phyloP scores from a whole-genome alignment of 306 rosid species.

The Betula pendula region DNA sequence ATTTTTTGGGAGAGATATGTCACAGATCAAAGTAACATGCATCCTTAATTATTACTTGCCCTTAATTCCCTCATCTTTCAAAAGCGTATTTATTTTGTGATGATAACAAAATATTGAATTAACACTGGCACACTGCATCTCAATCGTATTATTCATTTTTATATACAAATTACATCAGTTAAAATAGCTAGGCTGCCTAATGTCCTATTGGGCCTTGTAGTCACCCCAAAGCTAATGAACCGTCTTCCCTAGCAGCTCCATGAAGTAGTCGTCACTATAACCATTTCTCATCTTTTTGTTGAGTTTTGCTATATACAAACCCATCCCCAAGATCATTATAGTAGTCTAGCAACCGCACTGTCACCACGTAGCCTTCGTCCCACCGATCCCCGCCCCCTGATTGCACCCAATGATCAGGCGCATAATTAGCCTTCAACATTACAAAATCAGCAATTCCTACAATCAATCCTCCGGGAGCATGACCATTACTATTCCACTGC shows the following conservation, averaged over 20 bases:
- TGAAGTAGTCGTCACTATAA: conserved; percentile 33
- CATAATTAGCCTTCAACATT: conserved; percentile 41
- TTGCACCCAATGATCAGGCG: conserved; percentile 8
- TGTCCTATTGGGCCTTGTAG: conserved; percentile 45
- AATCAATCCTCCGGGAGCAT: neutral
- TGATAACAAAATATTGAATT: too few species aligned
- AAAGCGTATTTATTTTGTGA: too few species aligned
- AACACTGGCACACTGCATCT: neutral
- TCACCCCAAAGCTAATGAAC: conserved; percentile 49
- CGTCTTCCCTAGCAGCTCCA: conserved; percentile 39
- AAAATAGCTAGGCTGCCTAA: too few species aligned
- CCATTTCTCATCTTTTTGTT: conserved; percentile 41
- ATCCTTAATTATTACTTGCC: too few species aligned
- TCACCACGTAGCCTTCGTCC: conserved; percentile 39
- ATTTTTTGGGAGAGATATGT: neutral
- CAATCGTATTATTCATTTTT: neutral
- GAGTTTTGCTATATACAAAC: conserved; percentile 48
- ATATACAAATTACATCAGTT: too few species aligned
- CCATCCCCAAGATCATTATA: conserved; percentile 36
- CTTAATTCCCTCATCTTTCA: too few species aligned
- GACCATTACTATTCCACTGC: conserved; percentile 31
- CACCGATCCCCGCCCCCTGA: conserved; percentile 30
- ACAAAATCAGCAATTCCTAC: conserved; percentile 52
- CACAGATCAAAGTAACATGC: too few species aligned
- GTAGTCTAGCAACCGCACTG: conserved; percentile 42